Conservation (phyloP, 1,139 yeast species). For the Blastobotrys proliferans region DNA sequence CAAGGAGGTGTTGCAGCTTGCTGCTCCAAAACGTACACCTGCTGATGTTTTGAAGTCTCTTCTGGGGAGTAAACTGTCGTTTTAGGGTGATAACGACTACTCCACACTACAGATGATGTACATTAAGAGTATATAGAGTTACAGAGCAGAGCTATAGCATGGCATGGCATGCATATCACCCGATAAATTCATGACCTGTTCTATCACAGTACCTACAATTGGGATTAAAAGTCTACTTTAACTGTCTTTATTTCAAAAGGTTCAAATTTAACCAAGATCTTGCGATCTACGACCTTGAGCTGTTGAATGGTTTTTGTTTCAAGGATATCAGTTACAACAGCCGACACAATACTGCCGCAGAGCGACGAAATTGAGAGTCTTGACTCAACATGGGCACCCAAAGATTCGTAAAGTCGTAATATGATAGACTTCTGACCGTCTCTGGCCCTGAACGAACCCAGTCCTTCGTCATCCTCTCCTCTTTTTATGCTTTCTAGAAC, state of each 20-base stretch:
- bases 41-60: background rate
- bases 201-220: background rate
- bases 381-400: slow-evolving; percentile 71
- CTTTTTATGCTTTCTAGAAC: slow-evolving; percentile 76
- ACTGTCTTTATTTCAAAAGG: slow-evolving; percentile 74
- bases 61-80: background rate
- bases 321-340: slow-evolving; percentile 59
- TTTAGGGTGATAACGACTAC: background rate
- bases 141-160: background rate
- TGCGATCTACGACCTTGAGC: slow-evolving; percentile 37
- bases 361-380: slow-evolving; percentile 38
- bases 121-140: background rate
- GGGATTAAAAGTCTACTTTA: slow-evolving; percentile 8
- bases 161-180: background rate
- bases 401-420: slow-evolving; percentile 74
- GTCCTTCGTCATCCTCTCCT: slow-evolving; percentile 73
- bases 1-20: no score
- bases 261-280: slow-evolving; percentile 42
- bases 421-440: slow-evolving; percentile 47
- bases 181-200: background rate
- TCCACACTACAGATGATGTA: background rate
- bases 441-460: slow-evolving; percentile 34
- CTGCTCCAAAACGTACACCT: no score
- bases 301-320: slow-evolving; percentile 71
- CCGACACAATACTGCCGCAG: slow-evolving; percentile 48